phyloP scores from a whole-genome alignment of 169 alveolate species.

The Cryptosporidium sp. region DNA sequence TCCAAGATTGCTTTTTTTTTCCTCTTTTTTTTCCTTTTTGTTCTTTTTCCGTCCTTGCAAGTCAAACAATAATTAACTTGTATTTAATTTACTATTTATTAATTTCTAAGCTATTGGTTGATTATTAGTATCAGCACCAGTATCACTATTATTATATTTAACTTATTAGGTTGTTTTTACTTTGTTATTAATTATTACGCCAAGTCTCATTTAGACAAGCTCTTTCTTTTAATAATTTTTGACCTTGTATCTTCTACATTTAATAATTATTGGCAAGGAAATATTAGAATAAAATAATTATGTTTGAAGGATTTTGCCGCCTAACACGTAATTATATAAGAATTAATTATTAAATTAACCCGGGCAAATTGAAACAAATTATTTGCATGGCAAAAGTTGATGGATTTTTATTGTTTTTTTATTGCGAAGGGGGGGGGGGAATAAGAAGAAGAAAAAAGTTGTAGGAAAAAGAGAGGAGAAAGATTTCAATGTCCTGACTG shows the following conservation, averaged over 20 bases:
- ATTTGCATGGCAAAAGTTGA: no score
- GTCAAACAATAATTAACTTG: neutral
- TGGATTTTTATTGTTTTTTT: neutral
- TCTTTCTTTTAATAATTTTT: neutral
- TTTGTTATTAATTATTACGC: slow-evolving; percentile 1
- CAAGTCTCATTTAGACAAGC: slow-evolving; percentile 52
- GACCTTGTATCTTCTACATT: neutral
- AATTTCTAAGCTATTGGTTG: no score
- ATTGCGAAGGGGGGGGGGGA: no score
- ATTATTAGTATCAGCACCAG: no score
- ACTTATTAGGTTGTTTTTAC: no score
- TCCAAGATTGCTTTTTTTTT: neutral
- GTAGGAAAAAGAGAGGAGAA: no score
- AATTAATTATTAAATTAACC: neutral
- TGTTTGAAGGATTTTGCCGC: slow-evolving; percentile 21
- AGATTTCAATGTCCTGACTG: no score
- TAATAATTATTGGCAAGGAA: no score
- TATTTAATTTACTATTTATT: no score
- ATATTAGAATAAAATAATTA: neutral
- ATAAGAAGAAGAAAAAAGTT: no score
- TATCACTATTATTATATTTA: no score
- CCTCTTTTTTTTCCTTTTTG: neutral
- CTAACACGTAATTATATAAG: slow-evolving; percentile 17
- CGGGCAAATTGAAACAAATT: neutral
- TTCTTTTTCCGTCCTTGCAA: no score